Conservation (phyloP, 768 basidiomycete species). For the Agrocybe praecox region DNA sequence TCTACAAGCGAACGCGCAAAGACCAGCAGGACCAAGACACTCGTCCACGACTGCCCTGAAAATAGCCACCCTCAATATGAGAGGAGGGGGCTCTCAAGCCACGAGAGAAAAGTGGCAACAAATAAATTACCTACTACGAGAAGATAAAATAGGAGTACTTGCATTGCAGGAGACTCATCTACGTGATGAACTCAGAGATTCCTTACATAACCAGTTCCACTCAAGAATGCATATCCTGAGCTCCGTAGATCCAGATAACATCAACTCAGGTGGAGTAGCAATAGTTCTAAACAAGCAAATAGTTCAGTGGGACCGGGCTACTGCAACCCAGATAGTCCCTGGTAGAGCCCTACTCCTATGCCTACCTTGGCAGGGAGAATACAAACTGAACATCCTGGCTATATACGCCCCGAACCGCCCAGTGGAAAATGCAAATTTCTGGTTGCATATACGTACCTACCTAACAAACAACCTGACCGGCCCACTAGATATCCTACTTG, state of each 20-base stretch:
- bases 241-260: constrained; percentile 10
- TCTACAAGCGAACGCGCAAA: too few species aligned
- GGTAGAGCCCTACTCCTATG: constrained; percentile 20
- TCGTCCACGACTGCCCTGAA: background rate
- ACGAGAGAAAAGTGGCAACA: constrained; percentile 17
- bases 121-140: constrained; percentile 20
- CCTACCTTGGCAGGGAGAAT: constrained; percentile 15
- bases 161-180: constrained; percentile 31
- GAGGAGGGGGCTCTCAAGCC: constrained; percentile 11
- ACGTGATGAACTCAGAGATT: constrained; percentile 4
- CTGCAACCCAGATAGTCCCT: constrained; percentile 17
- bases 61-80: constrained; percentile 21
- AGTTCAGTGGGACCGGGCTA: constrained; percentile 14
- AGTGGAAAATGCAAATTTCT: constrained; percentile 30
- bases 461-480: background rate
- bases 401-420: constrained; percentile 36
- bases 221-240: constrained; percentile 13
- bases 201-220: background rate
- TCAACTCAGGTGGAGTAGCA: constrained; percentile 32
- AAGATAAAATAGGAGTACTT: constrained; percentile 25
- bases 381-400: constrained; percentile 25
- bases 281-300: constrained; percentile 33
- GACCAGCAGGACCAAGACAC: too few species aligned
- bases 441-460: constrained; percentile 12
- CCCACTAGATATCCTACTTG: constrained; percentile 35